These are phyloP conservation scores for Metschnikowia lachancei DNA, from an alignment of 805 yeast genomes.

Conservation along the genomic window DNA sequence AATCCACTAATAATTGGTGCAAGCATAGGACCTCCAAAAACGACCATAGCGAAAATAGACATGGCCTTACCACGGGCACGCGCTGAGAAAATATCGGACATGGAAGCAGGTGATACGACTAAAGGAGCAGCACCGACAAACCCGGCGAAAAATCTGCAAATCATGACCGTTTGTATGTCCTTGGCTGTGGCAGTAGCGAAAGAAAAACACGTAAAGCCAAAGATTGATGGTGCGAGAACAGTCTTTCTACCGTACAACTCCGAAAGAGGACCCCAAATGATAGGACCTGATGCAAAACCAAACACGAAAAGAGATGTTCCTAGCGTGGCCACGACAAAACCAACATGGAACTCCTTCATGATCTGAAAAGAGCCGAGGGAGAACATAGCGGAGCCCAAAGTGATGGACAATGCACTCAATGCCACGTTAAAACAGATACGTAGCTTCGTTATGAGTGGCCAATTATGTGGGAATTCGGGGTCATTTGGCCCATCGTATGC, in stretches of 20 bases:
- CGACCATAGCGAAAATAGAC: conserved; percentile 31
- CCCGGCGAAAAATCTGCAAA: conserved; percentile 26
- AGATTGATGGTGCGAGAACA: conserved; percentile 53
- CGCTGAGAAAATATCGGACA: conserved; percentile 23
- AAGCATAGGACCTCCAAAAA: conserved; percentile 29
- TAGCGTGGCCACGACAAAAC: conserved; percentile 65
- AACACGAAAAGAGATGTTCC: conserved; percentile 81
- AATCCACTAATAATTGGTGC: conserved; percentile 51
- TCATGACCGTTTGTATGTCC: conserved; percentile 24
- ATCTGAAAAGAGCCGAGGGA: conserved; percentile 57
- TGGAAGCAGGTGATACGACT: conserved; percentile 25
- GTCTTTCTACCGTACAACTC: conserved; percentile 71
- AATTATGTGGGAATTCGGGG: conserved; percentile 78
- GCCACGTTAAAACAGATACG: conserved; percentile 28
- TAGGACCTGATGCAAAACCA: conserved; percentile 92
- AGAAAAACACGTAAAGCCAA: conserved; percentile 57
- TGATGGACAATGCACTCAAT: conserved; percentile 31
- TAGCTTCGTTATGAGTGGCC: conserved; percentile 44
- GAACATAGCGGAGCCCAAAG: conserved; percentile 84
- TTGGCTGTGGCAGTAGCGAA: conserved; percentile 38
- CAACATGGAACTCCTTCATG: conserved; percentile 54
- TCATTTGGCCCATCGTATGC: conserved; percentile 76
- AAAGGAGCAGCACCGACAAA: conserved; percentile 27
- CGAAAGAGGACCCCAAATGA: conserved; percentile 87
- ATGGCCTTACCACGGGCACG: conserved; percentile 24